Percentiles rank a stretch among this genome's conserved stretches.
Evolutionary conservation across 176 grass and related monocot species (phyloP).

Genomic region (Pontederia crassipes): DNA sequence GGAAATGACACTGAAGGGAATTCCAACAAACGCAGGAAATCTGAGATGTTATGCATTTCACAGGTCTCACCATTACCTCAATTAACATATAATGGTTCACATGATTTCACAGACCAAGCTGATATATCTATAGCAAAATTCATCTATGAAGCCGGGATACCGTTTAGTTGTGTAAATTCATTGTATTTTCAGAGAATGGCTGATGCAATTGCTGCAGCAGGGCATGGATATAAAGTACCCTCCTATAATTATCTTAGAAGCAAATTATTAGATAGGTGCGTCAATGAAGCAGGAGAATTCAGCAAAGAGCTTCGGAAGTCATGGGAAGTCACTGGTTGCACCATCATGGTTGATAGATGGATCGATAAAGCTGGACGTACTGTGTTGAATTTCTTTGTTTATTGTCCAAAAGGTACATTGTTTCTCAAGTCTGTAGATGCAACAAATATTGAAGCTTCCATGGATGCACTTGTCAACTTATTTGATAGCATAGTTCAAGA

Average conservation of each 20-base stretch:
- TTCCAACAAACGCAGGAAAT: constrained; percentile 8
- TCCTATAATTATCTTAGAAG: constrained; percentile 1
- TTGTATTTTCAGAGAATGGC: constrained; percentile 15
- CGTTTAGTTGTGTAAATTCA: constrained; percentile 3
- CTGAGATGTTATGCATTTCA: background rate
- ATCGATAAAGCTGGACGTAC: constrained; percentile 1
- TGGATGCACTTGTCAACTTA: constrained; percentile 5
- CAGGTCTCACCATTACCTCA: background rate
- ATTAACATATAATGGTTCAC: constrained; percentile 5
- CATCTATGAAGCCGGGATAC: constrained; percentile 13
- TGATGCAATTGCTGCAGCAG: constrained; percentile 13
- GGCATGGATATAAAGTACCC: constrained; percentile 18
- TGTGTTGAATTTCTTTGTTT: constrained; percentile 5
- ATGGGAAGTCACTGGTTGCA: constrained; percentile 15
- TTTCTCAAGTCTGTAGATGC: constrained; percentile 14
- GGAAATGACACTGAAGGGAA: constrained; percentile 13
- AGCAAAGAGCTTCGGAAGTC: constrained; percentile 15
- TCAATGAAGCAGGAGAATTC: constrained; percentile 12
- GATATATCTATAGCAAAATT: constrained; percentile 15
- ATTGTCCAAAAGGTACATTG: constrained; percentile 14
- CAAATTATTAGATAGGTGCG: constrained; percentile 9
- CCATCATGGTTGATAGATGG: constrained; percentile 15
- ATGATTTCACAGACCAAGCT: constrained; percentile 17
- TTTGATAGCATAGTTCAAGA: constrained; percentile 21
- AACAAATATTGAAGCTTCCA: background rate